These are phyloP conservation scores for Entomortierella beljakovae DNA, from an alignment of 192 early-diverging fungal species.

Conservation along the genomic window DNA sequence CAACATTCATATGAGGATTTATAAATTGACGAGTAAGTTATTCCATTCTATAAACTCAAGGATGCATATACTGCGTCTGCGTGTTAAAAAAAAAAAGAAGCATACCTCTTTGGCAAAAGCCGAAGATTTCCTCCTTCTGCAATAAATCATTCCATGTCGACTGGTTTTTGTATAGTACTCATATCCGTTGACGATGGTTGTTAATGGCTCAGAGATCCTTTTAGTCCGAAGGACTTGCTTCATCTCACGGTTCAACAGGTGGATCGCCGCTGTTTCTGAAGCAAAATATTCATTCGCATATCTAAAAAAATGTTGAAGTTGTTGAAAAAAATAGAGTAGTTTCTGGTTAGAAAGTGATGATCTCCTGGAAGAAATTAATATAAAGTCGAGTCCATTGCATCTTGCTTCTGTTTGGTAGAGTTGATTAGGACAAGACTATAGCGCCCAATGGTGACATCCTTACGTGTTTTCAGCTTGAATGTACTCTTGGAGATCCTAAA, in stretches of 20 bases:
- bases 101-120: slow-evolving; percentile 57
- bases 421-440: not conserved
- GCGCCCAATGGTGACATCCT: not conserved
- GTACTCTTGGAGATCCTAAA: slow-evolving; percentile 57
- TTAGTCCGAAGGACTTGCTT: slow-evolving; percentile 57
- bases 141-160: slow-evolving; percentile 62
- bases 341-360: slow-evolving; percentile 21
- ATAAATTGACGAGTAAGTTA: too few species aligned
- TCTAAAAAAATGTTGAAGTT: slow-evolving; percentile 26
- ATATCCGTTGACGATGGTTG: slow-evolving; percentile 58
- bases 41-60: too few species aligned
- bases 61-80: not conserved
- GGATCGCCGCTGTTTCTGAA: slow-evolving; percentile 39
- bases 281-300: slow-evolving; percentile 50
- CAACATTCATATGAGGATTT: too few species aligned
- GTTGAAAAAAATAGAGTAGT: slow-evolving; percentile 8
- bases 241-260: slow-evolving; percentile 59
- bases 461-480: slow-evolving; percentile 67
- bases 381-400: too few species aligned
- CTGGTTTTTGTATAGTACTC: slow-evolving; percentile 66
- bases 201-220: slow-evolving; percentile 57
- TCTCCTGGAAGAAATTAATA: too few species aligned
- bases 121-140: slow-evolving; percentile 49
- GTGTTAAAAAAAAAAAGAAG: not conserved
- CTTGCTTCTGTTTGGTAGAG: too few species aligned